phyloP scores from a whole-genome alignment of 2,329 filamentous ascomycete genomes.

The Fusarium nurragi region DNA sequence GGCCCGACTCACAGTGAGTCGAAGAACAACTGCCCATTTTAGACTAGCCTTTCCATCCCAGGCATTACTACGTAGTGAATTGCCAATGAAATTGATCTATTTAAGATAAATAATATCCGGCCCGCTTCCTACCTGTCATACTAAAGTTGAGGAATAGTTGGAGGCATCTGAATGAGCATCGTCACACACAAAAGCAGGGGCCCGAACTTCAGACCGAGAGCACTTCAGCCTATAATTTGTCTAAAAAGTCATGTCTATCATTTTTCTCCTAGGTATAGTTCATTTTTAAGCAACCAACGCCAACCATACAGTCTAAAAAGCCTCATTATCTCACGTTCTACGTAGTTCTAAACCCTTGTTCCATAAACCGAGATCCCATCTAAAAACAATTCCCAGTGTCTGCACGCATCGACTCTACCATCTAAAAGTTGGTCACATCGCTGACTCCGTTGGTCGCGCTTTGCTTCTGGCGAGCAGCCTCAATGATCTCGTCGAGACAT shows the following conservation, averaged over 20 bases:
- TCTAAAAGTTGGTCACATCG: constrained; percentile 25
- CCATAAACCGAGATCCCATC: constrained; percentile 2
- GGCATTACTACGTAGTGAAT: too few relatives aligned
- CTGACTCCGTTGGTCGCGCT: constrained; percentile 16
- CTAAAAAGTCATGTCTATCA: constrained; percentile 30
- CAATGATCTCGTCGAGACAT: constrained; percentile 61
- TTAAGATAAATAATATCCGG: too few relatives aligned
- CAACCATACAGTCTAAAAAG: constrained; percentile 29
- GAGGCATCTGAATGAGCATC: too few relatives aligned
- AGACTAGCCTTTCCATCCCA: not conserved
- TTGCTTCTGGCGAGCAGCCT: constrained; percentile 26
- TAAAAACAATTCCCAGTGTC: not conserved
- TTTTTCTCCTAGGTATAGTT: constrained; percentile 29
- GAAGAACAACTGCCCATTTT: not conserved
- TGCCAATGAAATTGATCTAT: not conserved
- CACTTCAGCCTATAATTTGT: constrained; percentile 19
- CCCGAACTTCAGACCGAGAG: constrained; percentile 22
- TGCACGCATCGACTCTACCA: not conserved
- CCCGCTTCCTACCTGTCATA: too few relatives aligned
- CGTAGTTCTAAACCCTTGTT: constrained; percentile 22
- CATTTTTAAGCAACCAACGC: constrained; percentile 32
- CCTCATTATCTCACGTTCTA: constrained; percentile 32
- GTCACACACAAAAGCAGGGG: not conserved
- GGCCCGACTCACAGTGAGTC: constrained; percentile 8
- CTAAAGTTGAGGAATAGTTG: too few relatives aligned